These are phyloP conservation scores for Antrodiella citrinella DNA, from an alignment of 768 basidiomycete genomes.

Conservation along the genomic window DNA sequence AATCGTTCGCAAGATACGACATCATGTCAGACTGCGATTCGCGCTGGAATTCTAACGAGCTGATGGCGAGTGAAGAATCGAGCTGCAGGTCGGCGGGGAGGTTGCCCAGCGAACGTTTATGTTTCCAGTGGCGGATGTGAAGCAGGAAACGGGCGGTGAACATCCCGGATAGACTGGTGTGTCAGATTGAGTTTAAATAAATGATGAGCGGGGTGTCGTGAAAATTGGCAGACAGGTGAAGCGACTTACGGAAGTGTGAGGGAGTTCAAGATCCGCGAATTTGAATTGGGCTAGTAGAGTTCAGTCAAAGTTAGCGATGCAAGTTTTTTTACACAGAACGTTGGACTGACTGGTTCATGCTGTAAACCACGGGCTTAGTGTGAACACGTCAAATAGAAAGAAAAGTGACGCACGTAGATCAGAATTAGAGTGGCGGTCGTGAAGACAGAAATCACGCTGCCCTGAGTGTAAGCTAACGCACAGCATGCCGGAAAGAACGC, in stretches of 20 bases:
- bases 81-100: neutral
- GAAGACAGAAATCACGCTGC: neutral
- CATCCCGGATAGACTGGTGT: neutral
- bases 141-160: neutral
- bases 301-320: neutral
- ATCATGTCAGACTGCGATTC: neutral
- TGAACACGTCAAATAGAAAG: too few species aligned
- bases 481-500: too few species aligned
- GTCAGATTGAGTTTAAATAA: too few species aligned
- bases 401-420: neutral
- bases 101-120: neutral
- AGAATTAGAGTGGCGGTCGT: neutral
- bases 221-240: too few species aligned
- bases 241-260: neutral
- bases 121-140: neutral
- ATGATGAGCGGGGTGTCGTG: too few species aligned
- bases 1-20: neutral
- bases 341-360: too few species aligned
- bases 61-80: neutral
- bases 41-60: neutral
- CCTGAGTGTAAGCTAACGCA: too few species aligned
- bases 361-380: too few species aligned
- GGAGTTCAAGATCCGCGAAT: neutral
- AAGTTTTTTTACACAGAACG: too few species aligned
- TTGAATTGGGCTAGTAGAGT: neutral